Conservation (phyloP, 2,329 filamentous ascomycete species). For the Phaeophleospora eucalypticola region DNA sequence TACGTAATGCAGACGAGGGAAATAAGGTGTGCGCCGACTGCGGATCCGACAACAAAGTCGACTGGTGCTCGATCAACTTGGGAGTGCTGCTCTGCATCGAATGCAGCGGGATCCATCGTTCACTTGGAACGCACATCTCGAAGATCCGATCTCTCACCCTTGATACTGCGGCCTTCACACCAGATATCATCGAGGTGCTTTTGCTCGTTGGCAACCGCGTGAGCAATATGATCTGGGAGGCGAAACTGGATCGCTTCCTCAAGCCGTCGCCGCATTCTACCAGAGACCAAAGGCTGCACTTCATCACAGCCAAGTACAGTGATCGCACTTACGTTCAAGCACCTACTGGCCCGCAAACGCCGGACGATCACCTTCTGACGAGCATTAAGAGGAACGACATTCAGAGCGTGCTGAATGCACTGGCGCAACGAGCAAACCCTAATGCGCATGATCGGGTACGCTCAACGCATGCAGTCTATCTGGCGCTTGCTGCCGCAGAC, state of each 20-base stretch:
- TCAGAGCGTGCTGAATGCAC: slow-evolving; percentile 82
- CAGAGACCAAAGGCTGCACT: slow-evolving; percentile 84
- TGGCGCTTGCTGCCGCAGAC: slow-evolving; percentile 88
- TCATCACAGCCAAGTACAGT: slow-evolving; percentile 93
- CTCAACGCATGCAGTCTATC: slow-evolving; percentile 81
- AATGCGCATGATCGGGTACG: slow-evolving; percentile 83
- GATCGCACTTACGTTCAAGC: slow-evolving; percentile 78
- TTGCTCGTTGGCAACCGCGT: slow-evolving; percentile 88
- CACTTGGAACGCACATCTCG: slow-evolving; percentile 93
- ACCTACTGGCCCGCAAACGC: slow-evolving; percentile 58
- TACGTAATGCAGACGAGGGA: slow-evolving; percentile 85
- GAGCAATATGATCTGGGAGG: slow-evolving; percentile 96
- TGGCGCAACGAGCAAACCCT: slow-evolving; percentile 80
- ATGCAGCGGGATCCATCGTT: slow-evolving; percentile 95
- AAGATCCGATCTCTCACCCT: slow-evolving; percentile 93
- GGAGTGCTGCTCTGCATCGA: slow-evolving; percentile 96
- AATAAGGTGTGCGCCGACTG: slow-evolving; percentile 96
- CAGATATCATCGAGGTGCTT: slow-evolving; percentile 92
- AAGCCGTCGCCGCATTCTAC: slow-evolving; percentile 77
- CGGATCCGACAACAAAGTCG: slow-evolving; percentile 83
- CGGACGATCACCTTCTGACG: slow-evolving; percentile 84
- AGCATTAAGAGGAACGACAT: slow-evolving; percentile 97
- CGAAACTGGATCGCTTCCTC: slow-evolving; percentile 65
- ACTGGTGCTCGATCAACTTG: slow-evolving; percentile 98
- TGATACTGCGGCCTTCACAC: slow-evolving; percentile 92